Base-by-base conservation (phyloP, 306 rosid genomes). In the Prunus mume region DNA sequence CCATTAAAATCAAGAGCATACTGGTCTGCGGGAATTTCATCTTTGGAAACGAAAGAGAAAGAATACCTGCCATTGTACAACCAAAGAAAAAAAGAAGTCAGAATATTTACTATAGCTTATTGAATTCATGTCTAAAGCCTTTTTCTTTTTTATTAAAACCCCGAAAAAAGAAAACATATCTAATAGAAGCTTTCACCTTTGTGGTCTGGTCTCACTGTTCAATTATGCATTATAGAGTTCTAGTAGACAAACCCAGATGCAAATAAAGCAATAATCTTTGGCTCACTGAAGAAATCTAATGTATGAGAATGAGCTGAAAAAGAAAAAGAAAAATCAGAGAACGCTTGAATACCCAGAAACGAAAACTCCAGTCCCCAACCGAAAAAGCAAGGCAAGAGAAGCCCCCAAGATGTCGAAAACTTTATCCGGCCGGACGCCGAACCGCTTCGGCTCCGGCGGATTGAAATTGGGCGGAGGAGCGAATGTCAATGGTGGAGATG, bases 401-500 rank as follows among this genome's bases (percentile, higher is more conserved):
- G 99, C 93, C 69, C 88, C 89, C 25, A 89, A 25, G 7, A 96
- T 65, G 15, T 92, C 97, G 70, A 9, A 18, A 20, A 57, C 18
- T 84, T 88, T 82, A 38, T 87, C 98, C 45, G 99, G 89, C 79
- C 92, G 83, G 17, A 91, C 85, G 20, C 69, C 81, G 69, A 96
- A 96, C 68, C 86, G 90, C 88, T 96, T 81, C 1, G 99, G 98
- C 87, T 92, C 88, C 57, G 99, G 99, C 58, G 91, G 76, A 84
- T 89, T 96, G 93, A 96, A 96, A 83, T 91, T 78, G 12, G 89
- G 88, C 0, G 99, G 99, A 79, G 97, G 85, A 76, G 87, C 32
- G 49, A 92, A 65, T 15, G 83, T 69, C 20, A 5, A 34, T 17
- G 91, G 50, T 2, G 80, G 72, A 1, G 86, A 65, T 38, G 88